Conservation (phyloP, 108 stramenopile genomes). For the Parietichytrium sp. region DNA sequence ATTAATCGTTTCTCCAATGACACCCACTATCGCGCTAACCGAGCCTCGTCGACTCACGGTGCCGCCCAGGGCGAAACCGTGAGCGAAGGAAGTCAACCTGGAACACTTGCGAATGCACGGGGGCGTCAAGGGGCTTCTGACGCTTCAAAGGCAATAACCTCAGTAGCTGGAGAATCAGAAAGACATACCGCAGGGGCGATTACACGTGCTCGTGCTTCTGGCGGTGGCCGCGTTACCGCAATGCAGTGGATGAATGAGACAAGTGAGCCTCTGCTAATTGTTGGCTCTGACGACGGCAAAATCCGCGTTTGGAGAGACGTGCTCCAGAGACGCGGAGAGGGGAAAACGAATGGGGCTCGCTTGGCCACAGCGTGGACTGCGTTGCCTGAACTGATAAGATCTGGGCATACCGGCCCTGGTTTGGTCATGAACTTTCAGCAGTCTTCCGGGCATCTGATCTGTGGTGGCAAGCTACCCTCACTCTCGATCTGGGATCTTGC, state of each 20-base stretch:
- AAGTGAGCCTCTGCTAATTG: slow-evolving; percentile 69
- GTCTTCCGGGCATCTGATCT: slow-evolving; percentile 64
- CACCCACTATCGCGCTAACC: too few relatives aligned
- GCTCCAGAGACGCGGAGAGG: slow-evolving; percentile 65
- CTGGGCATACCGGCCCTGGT: slow-evolving; percentile 70
- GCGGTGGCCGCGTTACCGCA: slow-evolving; percentile 75
- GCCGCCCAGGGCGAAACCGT: too few relatives aligned
- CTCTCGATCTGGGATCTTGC: slow-evolving; percentile 87
- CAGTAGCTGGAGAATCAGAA: too few relatives aligned
- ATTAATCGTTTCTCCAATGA: too few relatives aligned
- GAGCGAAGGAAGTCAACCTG: too few relatives aligned
- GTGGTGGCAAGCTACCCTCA: slow-evolving; percentile 74
- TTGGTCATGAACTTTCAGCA: slow-evolving; percentile 84
- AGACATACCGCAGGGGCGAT: too few relatives aligned
- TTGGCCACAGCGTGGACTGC: slow-evolving; percentile 80
- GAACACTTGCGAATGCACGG: too few relatives aligned
- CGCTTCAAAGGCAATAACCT: too few relatives aligned
- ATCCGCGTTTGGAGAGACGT: slow-evolving; percentile 80
- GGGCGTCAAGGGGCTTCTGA: too few relatives aligned
- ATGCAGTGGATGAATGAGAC: slow-evolving; percentile 86
- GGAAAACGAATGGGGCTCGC: slow-evolving; percentile 52
- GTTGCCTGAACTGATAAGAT: slow-evolving; percentile 71
- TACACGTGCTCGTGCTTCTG: slow-evolving; percentile 62
- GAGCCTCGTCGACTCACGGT: too few relatives aligned
- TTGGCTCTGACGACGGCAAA: slow-evolving; percentile 85